Percentiles rank a stretch among this genome's conserved stretches.
Evolutionary conservation across 768 basidiomycete species (phyloP).

Genomic region (Rhodotorula sphaerocarpa): DNA sequence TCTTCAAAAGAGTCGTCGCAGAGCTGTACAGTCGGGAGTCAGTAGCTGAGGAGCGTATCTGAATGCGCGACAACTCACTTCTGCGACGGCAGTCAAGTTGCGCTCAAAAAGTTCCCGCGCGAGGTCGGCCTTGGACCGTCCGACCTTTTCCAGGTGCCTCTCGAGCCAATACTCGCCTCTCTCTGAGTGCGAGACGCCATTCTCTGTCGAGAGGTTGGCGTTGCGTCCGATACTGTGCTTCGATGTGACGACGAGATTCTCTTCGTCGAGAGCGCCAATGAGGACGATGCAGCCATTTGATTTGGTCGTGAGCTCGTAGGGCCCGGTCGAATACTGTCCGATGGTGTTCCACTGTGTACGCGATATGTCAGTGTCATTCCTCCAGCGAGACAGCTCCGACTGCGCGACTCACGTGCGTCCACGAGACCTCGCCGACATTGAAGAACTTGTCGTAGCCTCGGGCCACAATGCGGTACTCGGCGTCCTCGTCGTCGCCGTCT

Average conservation of each 20-base stretch:
- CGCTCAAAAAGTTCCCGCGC: constrained; percentile 67
- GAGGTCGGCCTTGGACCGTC: constrained; percentile 64
- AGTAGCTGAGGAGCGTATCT: background rate
- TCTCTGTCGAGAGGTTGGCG: constrained; percentile 33
- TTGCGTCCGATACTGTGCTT: constrained; percentile 73
- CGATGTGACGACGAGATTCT: constrained; percentile 72
- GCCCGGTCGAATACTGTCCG: constrained; percentile 46
- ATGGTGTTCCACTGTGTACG: constrained; percentile 37
- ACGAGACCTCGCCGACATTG: constrained; percentile 91
- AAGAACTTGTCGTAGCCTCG: constrained; percentile 99
- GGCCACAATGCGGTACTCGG: constrained; percentile 56
- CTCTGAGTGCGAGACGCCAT: constrained; percentile 60
- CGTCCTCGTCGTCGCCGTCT: constrained; percentile 40
- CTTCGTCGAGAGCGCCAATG: constrained; percentile 65
- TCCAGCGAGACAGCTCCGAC: background rate
- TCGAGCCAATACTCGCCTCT: constrained; percentile 76
- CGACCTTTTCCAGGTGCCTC: constrained; percentile 55
- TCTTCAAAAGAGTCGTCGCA: constrained; percentile 97
- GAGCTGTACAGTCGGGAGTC: constrained; percentile 51
- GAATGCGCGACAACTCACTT: constrained; percentile 59
- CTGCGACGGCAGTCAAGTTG: constrained; percentile 81
- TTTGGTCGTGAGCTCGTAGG: constrained; percentile 81
- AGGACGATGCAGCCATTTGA: constrained; percentile 97
- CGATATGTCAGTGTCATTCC: background rate
- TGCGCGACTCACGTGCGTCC: constrained; percentile 64